A percentile compares a stretch with the other conserved stretches of the same genome.
Evolutionary conservation across 352 stramenopile species (phyloP).

Genomic region (Globisporangium irregulare): DNA sequence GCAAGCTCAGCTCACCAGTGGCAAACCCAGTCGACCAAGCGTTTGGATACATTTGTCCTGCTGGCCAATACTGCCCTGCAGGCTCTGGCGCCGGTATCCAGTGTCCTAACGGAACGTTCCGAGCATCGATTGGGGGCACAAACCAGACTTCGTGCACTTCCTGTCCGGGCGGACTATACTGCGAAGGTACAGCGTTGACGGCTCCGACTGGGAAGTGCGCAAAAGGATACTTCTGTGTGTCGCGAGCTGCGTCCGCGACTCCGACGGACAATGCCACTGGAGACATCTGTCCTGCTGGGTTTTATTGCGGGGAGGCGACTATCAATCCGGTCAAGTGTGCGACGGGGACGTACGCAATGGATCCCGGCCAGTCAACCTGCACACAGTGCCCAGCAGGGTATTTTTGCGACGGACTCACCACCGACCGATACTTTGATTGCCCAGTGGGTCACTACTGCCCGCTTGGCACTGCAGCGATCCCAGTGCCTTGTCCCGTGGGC

Average conservation of each 20-base stretch:
- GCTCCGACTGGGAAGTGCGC: conserved; percentile 55
- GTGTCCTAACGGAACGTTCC: conserved; percentile 68
- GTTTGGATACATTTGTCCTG: conserved; percentile 61
- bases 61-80: conserved; percentile 69
- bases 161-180: conserved; percentile 64
- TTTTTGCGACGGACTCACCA: conserved; percentile 57
- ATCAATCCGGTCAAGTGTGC: conserved; percentile 42
- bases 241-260: conserved; percentile 34
- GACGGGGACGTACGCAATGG: conserved; percentile 35
- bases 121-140: conserved; percentile 38
- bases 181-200: conserved; percentile 40
- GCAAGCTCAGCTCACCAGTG: conserved; percentile 46
- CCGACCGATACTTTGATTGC: conserved; percentile 40
- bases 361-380: conserved; percentile 30
- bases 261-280: conserved; percentile 47
- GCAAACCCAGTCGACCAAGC: conserved; percentile 45
- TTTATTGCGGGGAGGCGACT: conserved; percentile 55
- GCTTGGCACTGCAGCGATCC: conserved; percentile 29
- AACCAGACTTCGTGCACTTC: conserved; percentile 59
- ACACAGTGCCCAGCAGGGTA: conserved; percentile 54
- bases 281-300: conserved; percentile 48
- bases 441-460: conserved; percentile 51
- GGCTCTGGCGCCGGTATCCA: conserved; percentile 46
- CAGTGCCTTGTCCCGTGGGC: conserved; percentile 58
- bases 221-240: conserved; percentile 83